Percentiles rank a stretch among this genome's conserved stretches.
Conservation (phyloP, 148 eudicot species). For the Euryodendron excelsum region DNA sequence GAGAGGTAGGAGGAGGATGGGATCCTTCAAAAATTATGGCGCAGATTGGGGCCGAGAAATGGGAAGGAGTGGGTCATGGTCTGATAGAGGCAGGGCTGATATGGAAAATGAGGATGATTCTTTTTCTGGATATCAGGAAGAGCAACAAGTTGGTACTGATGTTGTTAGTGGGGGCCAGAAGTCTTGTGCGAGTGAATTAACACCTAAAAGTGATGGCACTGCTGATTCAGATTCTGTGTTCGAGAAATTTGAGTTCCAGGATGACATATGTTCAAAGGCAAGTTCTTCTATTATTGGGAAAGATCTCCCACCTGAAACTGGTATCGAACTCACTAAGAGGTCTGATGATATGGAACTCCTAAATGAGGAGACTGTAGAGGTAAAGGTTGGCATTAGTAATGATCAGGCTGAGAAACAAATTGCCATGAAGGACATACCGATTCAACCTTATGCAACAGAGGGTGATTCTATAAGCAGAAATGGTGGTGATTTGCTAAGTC, state of each 20-base stretch:
- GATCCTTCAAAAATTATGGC: conserved; percentile 40
- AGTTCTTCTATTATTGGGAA: conserved; percentile 23
- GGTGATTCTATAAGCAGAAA: conserved; percentile 28
- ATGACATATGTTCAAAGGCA: conserved; percentile 15
- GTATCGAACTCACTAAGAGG: conserved; percentile 24
- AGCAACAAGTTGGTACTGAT: conserved; percentile 32
- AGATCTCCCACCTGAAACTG: conserved; percentile 20
- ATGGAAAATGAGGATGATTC: conserved; percentile 36
- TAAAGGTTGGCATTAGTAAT: conserved; percentile 19
- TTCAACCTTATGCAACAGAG: conserved; percentile 29
- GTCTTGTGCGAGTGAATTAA: conserved; percentile 32
- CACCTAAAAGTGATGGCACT: conserved; percentile 27
- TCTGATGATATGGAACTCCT: conserved; percentile 21
- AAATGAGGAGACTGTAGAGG: conserved; percentile 25
- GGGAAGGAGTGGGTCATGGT: conserved; percentile 50
- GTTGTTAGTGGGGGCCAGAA: conserved; percentile 26
- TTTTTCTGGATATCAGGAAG: conserved; percentile 20
- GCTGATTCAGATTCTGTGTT: conserved; percentile 30
- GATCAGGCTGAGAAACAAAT: conserved; percentile 31
- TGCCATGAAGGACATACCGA: conserved; percentile 23
- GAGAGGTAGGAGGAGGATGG: conserved; percentile 55
- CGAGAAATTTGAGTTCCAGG: conserved; percentile 23
- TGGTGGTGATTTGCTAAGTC: conserved; percentile 30
- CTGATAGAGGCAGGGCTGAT: conserved; percentile 37
- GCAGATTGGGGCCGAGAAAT: conserved; percentile 49